phyloP scores from a whole-genome alignment of 2,329 filamentous ascomycete species.

The Aureobasidium musti region DNA sequence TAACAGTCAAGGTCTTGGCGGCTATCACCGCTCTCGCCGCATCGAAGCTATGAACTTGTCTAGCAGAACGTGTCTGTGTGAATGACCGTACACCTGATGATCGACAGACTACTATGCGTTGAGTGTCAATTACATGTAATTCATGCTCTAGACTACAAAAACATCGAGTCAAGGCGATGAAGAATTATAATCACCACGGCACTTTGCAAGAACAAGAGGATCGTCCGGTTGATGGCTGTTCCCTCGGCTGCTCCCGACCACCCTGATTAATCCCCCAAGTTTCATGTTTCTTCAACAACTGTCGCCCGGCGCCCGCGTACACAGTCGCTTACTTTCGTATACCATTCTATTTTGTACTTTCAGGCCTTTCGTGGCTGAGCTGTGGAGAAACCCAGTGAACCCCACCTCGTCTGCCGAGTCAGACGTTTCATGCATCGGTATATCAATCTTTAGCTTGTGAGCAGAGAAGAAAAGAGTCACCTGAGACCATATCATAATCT shows the following conservation, averaged over 20 bases:
- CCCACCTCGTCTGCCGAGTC: background rate
- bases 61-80: background rate
- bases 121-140: too few relatives aligned
- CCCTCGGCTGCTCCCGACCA: conserved; percentile 14
- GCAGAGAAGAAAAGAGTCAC: background rate
- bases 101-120: background rate
- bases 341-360: conserved; percentile 2
- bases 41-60: background rate
- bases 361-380: conserved; percentile 5
- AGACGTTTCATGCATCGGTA: background rate
- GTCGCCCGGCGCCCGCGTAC: background rate
- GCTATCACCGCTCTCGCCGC: background rate
- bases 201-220: conserved; percentile 5
- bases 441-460: background rate
- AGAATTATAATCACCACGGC: background rate
- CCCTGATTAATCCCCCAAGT: conserved; percentile 12
- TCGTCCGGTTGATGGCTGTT: conserved; percentile 18
- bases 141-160: background rate
- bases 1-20: background rate
- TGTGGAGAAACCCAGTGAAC: background rate
- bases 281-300: conserved; percentile 10
- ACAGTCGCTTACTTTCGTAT: background rate
- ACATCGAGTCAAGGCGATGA: background rate
- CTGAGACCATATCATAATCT: background rate
- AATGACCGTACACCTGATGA: background rate